Conservation (phyloP, 2,329 filamentous ascomycete species). For the Cladosporium sphaerospermum region DNA sequence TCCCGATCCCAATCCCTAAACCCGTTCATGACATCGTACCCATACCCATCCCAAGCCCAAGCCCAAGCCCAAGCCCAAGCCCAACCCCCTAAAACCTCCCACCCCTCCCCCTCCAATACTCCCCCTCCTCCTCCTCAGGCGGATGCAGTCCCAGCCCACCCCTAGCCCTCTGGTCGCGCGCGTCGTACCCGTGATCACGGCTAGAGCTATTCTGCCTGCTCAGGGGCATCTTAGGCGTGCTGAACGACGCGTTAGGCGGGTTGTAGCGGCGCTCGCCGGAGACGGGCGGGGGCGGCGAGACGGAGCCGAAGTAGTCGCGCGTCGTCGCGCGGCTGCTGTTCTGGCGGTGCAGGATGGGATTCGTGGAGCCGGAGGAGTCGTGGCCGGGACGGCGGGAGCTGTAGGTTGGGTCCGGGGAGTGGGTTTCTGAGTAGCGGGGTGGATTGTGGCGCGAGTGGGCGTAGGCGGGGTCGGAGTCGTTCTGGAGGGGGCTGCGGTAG, state of each 20-base stretch:
- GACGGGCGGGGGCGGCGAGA: conserved; percentile 13
- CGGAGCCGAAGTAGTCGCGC: conserved; percentile 19
- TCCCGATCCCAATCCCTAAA: too few relatives aligned
- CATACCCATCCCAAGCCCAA: too few relatives aligned
- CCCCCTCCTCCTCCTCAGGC: conserved; percentile 16
- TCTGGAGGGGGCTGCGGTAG: conserved; percentile 17
- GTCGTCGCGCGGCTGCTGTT: background rate
- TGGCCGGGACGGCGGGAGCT: background rate
- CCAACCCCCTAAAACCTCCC: background rate
- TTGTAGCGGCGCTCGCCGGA: conserved; percentile 33
- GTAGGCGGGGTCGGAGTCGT: background rate
- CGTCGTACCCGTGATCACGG: conserved; percentile 25
- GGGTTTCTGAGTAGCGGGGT: conserved; percentile 9
- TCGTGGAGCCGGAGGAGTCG: background rate
- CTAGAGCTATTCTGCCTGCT: conserved; percentile 18
- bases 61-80: too few relatives aligned
- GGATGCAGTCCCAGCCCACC: conserved; percentile 36
- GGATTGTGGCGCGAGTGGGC: conserved; percentile 2
- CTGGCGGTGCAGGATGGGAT: conserved; percentile 1
- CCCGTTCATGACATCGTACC: too few relatives aligned
- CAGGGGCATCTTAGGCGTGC: conserved; percentile 32
- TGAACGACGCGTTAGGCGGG: conserved; percentile 36
- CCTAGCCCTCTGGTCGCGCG: conserved; percentile 29
- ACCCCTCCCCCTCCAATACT: background rate
- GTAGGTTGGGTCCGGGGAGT: conserved; percentile 7